Evolutionary conservation across 1,284 basidiomycete genomes (phyloP), one percentile per base, ranked within the genome.

Genomic region (Heliocybe sulcata): DNA sequence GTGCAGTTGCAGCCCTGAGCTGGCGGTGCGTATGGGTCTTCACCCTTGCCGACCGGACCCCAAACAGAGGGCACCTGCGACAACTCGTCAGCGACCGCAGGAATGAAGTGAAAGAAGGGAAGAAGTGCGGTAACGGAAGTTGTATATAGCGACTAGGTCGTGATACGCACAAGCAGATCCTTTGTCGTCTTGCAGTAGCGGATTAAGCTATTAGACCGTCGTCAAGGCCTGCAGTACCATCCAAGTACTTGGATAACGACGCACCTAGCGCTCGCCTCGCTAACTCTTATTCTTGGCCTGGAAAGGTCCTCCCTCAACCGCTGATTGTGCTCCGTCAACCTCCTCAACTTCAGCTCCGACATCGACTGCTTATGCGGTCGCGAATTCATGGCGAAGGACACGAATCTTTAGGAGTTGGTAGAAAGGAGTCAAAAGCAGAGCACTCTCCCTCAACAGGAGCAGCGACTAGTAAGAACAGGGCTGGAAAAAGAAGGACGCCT

Each of bases 181-280:
- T 85, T 87, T 31, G 92, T 96, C 26, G 81, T 85, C 72, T 92
- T 92, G 80, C 91, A 93, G 69, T 92, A 96, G 55, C 88, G 85
- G 67, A 98, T 96, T 58, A 98, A 72, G 67, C 95, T 91, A 69
- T 33, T 8, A 29, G 27, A 8, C 10, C 23, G 14, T 20, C 47
- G 47, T 49, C 27, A 29, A 49, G 20, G 25, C 11, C 20, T n/a
- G 9, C 22, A 31, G 6, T 31, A 31, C 12, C 45, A 29, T 16
- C 47, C 6, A 3, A 25, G 47, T 6, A 49, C 20, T 3, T 6
- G n/a, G 4, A 35, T 20, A 25, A 20, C 14, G 12, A 70, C 72
- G 60, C 61, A 89, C 87, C 77, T 82, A 56, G 80, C 74, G 61
- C 81, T 83, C 23, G 90, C 90, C 69, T 92, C 90, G 61, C 85